Evolutionary conservation across 1,284 basidiomycete species (phyloP), one percentile per base, ranked within the genome.

Genomic region (Pyrrhoderma noxium): DNA sequence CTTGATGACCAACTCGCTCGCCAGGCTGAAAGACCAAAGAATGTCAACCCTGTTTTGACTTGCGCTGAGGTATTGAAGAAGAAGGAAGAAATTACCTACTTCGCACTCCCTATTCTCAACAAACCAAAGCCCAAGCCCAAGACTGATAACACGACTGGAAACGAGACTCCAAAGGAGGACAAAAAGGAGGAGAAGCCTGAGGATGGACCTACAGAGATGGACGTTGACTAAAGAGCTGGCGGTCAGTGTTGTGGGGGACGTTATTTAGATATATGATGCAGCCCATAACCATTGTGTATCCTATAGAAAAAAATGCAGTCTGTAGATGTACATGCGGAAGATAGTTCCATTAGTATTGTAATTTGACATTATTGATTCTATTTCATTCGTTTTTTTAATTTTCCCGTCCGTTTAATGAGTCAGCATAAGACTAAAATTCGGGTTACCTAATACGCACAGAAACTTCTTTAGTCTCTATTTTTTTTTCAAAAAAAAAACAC

Each of bases 41-140:
- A 89, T 64, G 80, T 84, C 56, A 85, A 94, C 66, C 85, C 91
- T 22, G 79, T 91, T 57, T 70, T 95, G 67, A 90, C 77, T 53
- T 79, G 74, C 49, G 80, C 72, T 51, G 91, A 96, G 66, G 85
- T 95, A 59, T 65, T 74, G 67, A 92, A 92, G 83, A 89, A 85
- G 76, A 77, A 80, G 62, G 93, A 96, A 59, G 93, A 95, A 68
- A 70, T 93, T 54, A 81, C 89, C 60, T 93, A 87, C 73, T 87
- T 86, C 59, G 82, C 85, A 42, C 80, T 82, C 27, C 87, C 88
- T 27, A 92, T 93, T 67, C 73, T 93, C 65, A 88, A 85, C 60
- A 85, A 76, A 74, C 88, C 88, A 51, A 94, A 93, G 80, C 92
- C 92, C 54, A 91, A 85, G 76, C 77, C 72, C 66, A 78, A 76